Evolutionary conservation across 2,329 filamentous ascomycete genomes (phyloP).

Genomic region (Sclerotinia nivalis): DNA sequence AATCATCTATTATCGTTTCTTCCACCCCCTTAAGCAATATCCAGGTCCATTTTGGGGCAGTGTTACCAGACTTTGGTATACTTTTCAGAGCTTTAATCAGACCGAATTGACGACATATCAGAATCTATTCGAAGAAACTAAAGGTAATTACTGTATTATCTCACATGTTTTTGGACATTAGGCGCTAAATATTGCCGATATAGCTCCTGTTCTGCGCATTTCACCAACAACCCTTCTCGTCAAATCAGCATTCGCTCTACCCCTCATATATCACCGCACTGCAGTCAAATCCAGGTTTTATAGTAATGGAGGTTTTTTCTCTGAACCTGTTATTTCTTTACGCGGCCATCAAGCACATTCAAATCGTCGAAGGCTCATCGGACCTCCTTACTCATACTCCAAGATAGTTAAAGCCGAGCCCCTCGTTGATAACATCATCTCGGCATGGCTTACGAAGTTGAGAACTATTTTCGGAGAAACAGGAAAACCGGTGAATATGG

Average conservation of each 20-base stretch:
- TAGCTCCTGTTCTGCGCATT: conserved; percentile 55
- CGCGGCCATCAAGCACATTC: conserved; percentile 53
- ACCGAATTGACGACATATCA: background rate
- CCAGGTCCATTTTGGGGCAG: conserved; percentile 41
- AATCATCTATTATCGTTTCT: conserved; percentile 33
- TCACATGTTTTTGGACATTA: background rate
- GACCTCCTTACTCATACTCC: conserved; percentile 53
- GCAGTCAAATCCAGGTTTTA: conserved; percentile 60
- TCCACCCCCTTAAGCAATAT: conserved; percentile 40
- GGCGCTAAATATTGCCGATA: background rate
- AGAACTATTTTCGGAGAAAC: conserved; percentile 48
- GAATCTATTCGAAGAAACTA: conserved; percentile 8
- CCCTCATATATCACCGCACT: conserved; percentile 55
- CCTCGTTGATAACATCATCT: conserved; percentile 52
- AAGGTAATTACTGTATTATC: background rate
- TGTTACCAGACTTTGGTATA: conserved; percentile 42
- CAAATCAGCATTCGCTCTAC: conserved; percentile 54
- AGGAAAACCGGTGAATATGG: conserved; percentile 53
- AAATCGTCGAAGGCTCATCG: conserved; percentile 54
- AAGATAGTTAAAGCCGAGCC: conserved; percentile 62
- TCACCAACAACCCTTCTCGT: conserved; percentile 56
- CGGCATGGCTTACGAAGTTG: conserved; percentile 52
- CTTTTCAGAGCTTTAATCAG: conserved; percentile 30
- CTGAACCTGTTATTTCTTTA: conserved; percentile 59
- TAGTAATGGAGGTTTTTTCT: conserved; percentile 58